Percentiles rank a stretch among this genome's conserved stretches.
Evolutionary conservation across 2,329 filamentous ascomycete genomes (phyloP).

Genomic region (Exophiala phaeomuriformis): DNA sequence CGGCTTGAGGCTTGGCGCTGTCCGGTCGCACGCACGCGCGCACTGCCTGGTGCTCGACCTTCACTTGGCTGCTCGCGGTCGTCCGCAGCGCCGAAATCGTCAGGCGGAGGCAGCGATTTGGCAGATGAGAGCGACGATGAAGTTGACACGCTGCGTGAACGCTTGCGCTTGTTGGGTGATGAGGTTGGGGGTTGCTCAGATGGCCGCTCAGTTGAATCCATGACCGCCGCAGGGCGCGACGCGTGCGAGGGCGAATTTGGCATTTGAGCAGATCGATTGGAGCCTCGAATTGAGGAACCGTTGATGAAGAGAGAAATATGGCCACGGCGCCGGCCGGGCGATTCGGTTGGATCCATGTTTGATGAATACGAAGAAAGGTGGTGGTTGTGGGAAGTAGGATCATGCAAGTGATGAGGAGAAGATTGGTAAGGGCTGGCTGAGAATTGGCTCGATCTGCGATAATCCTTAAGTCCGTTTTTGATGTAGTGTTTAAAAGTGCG

Average conservation of each 20-base stretch:
- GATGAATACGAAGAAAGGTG: conserved; percentile 1
- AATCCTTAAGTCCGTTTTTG: conserved; percentile 24
- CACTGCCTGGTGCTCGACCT: conserved; percentile 5
- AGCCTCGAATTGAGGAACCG: neutral
- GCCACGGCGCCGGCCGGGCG: conserved; percentile 1
- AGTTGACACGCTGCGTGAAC: conserved; percentile 28
- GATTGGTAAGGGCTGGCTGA: conserved; percentile 17
- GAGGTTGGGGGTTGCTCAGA: conserved; percentile 4
- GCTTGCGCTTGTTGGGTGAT: conserved; percentile 18
- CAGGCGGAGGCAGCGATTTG: conserved; percentile 33
- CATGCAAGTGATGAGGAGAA: conserved; percentile 10
- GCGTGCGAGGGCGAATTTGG: conserved; percentile 6
- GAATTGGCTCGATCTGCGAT: conserved; percentile 18
- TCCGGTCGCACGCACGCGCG: conserved; percentile 13
- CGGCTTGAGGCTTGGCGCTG: conserved; percentile 22
- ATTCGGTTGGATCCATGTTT: conserved; percentile 1
- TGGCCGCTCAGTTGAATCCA: conserved; percentile 1
- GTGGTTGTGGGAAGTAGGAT: conserved; percentile 8
- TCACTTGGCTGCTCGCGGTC: conserved; percentile 9
- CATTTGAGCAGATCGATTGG: conserved; percentile 1
- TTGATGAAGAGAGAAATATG: conserved; percentile 15
- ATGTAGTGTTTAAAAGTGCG: conserved; percentile 27
- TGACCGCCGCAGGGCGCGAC: neutral
- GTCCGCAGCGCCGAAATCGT: conserved; percentile 30
- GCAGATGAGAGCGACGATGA: conserved; percentile 37